Evolutionary conservation across 2,329 filamentous ascomycete species (phyloP).

Genomic region (Xylaria sp.): DNA sequence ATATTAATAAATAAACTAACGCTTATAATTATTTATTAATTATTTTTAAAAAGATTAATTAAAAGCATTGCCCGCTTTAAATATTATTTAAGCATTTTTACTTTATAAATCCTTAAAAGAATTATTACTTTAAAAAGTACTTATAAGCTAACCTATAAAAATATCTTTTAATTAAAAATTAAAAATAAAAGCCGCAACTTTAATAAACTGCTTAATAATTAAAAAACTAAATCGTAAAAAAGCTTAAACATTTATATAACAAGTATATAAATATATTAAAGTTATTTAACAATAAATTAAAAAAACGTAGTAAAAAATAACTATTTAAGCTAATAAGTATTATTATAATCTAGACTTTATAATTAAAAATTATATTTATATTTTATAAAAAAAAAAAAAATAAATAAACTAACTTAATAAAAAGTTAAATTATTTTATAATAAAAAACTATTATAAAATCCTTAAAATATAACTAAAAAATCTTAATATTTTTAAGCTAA

Average conservation of each 20-base stretch:
- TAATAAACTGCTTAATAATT: background rate
- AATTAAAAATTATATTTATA: background rate
- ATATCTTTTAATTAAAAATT: background rate
- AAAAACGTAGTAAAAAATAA: background rate
- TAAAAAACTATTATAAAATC: background rate
- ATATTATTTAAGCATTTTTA: background rate
- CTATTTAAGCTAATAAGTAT: constrained; percentile 1
- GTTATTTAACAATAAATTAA: no score
- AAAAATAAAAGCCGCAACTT: background rate
- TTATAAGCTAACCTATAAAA: no score
- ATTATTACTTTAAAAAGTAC: no score
- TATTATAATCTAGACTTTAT: background rate
- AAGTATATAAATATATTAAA: background rate
- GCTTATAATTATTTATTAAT: background rate
- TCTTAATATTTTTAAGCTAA: constrained; percentile 4
- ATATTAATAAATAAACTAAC: background rate
- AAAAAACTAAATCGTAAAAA: background rate
- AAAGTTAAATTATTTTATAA: constrained; percentile 10
- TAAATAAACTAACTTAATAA: background rate
- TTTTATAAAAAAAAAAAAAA: constrained; percentile 1
- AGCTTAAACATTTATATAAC: background rate
- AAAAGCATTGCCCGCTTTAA: background rate
- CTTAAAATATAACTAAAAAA: background rate
- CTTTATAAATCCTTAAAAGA: background rate
- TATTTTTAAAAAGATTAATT: background rate